phyloP scores from a whole-genome alignment of 2,329 filamentous ascomycete genomes.

The Diatrype stigma region DNA sequence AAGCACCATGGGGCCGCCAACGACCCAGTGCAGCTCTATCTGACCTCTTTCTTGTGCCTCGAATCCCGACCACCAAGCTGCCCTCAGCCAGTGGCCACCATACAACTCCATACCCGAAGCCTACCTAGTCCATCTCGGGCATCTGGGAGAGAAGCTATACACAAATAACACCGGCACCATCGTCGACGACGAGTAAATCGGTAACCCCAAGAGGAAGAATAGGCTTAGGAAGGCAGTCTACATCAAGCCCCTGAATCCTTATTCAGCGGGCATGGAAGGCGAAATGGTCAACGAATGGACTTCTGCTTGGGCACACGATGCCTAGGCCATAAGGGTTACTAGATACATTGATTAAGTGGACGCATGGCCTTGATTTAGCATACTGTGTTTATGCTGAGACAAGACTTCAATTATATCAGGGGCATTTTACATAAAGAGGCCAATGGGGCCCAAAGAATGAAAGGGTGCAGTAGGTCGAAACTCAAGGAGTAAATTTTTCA shows the following conservation, averaged over 20 bases:
- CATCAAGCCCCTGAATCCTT: neutral
- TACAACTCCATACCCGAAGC: neutral
- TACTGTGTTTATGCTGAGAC: no score
- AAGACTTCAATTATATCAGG: no score
- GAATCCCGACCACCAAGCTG: conserved; percentile 34
- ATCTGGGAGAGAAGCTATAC: neutral
- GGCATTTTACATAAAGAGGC: no score
- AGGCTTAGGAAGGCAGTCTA: neutral
- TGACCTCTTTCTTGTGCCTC: neutral
- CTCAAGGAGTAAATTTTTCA: no score
- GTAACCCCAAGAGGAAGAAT: neutral
- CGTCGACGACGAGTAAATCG: neutral
- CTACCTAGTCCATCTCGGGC: neutral
- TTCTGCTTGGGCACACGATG: neutral
- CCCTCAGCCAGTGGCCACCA: neutral
- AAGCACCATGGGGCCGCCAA: neutral
- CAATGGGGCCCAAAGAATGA: no score
- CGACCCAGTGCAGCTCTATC: neutral
- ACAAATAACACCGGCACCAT: neutral
- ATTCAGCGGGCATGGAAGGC: neutral
- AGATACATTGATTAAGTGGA: neutral
- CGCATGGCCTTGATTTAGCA: no score
- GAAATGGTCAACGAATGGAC: neutral
- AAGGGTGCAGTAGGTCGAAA: no score
- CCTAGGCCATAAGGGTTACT: neutral